phyloP scores from a whole-genome alignment of 305 asterid species.

The Fraxinus sp. region DNA sequence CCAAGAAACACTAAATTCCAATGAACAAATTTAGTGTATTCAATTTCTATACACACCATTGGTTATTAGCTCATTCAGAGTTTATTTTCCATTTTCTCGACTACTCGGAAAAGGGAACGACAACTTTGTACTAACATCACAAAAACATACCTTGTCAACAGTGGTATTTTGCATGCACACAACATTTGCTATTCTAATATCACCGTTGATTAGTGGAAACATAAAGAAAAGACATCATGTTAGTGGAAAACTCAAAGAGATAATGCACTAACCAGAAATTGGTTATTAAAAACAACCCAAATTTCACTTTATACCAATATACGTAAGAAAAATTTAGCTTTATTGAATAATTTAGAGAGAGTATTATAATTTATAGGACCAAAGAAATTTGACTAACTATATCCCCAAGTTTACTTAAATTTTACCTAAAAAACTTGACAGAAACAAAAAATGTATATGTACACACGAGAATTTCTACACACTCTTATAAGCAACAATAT shows the following conservation, averaged over 20 bases:
- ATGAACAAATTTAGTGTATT: constrained; percentile 15
- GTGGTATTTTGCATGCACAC: constrained; percentile 87
- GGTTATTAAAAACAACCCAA: not conserved
- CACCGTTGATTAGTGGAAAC: constrained; percentile 44
- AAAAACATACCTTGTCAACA: constrained; percentile 66
- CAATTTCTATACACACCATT: constrained; percentile 10
- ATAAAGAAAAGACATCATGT: not conserved
- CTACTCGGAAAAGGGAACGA: not conserved
- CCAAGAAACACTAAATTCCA: not conserved
- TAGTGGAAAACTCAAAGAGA: not conserved
- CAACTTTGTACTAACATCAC: not conserved
- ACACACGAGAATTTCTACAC: not conserved
- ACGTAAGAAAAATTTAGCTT: not conserved
- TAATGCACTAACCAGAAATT: not conserved
- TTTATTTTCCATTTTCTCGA: not conserved
- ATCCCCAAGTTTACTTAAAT: not conserved
- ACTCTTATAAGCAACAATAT: constrained; percentile 7
- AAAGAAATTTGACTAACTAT: not conserved
- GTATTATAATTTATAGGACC: not conserved
- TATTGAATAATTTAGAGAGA: not conserved
- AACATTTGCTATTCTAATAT: constrained; percentile 77
- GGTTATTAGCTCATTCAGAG: not conserved
- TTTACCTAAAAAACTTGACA: not conserved
- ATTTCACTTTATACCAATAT: not conserved
- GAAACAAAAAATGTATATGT: not conserved